These are phyloP conservation scores for Starmerella davenportii DNA, from an alignment of 805 yeast genomes.

Conservation along the genomic window DNA sequence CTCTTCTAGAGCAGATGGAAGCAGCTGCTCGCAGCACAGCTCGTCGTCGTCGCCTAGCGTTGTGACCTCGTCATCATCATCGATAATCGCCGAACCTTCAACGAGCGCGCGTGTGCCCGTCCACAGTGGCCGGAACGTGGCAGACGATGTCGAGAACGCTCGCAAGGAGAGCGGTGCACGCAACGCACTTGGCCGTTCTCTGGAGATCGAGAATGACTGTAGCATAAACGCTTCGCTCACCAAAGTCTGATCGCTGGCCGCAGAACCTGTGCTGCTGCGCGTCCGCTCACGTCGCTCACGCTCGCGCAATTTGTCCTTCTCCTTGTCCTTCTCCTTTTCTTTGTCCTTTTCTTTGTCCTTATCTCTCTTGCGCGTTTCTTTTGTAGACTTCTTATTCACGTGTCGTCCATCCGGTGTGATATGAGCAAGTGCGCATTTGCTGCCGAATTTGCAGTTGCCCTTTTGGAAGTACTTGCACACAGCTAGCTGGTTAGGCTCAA, in stretches of 20 bases:
- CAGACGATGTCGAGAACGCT: background rate
- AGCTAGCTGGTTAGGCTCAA: slow-evolving; percentile 26
- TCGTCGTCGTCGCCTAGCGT: slow-evolving; percentile 26
- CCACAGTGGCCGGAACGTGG: background rate
- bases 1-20: slow-evolving; percentile 68
- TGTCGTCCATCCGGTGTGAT: slow-evolving; percentile 75
- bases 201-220: background rate
- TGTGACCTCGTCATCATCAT: slow-evolving; percentile 25
- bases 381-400: slow-evolving; percentile 29
- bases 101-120: slow-evolving; percentile 3
- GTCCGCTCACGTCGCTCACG: background rate
- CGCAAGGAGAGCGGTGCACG: background rate
- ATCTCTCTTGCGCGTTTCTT: slow-evolving; percentile 5
- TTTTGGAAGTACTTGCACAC: slow-evolving; percentile 88
- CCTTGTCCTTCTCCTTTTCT: background rate
- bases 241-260: background rate
- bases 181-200: background rate
- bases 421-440: slow-evolving; percentile 88
- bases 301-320: background rate
- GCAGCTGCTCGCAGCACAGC: slow-evolving; percentile 51
- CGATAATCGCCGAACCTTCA: slow-evolving; percentile 25
- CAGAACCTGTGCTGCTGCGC: background rate
- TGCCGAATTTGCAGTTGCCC: slow-evolving; percentile 93
- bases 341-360: background rate
- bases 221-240: background rate